Evolutionary conservation across 2,329 filamentous ascomycete genomes (phyloP), one percentile per base, ranked within the genome.

Genomic region (Aureobasidium vineae): DNA sequence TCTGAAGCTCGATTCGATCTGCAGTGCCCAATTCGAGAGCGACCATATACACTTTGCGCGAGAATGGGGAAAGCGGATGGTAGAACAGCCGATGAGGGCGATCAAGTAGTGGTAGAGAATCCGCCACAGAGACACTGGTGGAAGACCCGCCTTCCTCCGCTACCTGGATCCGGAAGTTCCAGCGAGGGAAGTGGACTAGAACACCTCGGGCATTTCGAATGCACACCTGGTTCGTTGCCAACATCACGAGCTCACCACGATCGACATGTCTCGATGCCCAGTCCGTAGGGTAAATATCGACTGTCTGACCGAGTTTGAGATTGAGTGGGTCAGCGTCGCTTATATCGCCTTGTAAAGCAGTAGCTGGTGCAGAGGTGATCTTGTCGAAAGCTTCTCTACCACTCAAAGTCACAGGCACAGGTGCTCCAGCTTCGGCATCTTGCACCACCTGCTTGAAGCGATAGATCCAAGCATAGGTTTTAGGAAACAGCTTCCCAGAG

Each of bases 241-340:
- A 71, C 31, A 79, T 79, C 16, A 88, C 77, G 68, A 90, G 76
- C 47, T 67, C 77, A 0, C 88, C 88, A 1, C 74, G 72, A 72
- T 90, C 88, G 69, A 81, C 83, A 72, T 87, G 80, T 16, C 74
- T 80, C 59, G 77, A 81, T 5, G 88, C 88, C 54, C 84, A 83
- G 73, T 91, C 88, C 2, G 82, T 84, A 5, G 88, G 88, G 79
- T 82, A 86, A 26, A 90, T 75, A 73, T 82, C 78, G 3, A 91
- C 84, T 54, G 74, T 69, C 36, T 84, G 78, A 1, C 87, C 88
- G 67, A 76, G 79, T 59, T 76, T 75, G 68, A 91, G 72, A 0
- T 80, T 79, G 56, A 83, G 75, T 2, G 83, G 82, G 73, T 90
- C 87, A 5, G 49, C 11, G 4, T 71, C 69, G 15, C 69, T 73